Conservation (phyloP, 2,329 filamentous ascomycete species). For the Monosporascus cannonballus region DNA sequence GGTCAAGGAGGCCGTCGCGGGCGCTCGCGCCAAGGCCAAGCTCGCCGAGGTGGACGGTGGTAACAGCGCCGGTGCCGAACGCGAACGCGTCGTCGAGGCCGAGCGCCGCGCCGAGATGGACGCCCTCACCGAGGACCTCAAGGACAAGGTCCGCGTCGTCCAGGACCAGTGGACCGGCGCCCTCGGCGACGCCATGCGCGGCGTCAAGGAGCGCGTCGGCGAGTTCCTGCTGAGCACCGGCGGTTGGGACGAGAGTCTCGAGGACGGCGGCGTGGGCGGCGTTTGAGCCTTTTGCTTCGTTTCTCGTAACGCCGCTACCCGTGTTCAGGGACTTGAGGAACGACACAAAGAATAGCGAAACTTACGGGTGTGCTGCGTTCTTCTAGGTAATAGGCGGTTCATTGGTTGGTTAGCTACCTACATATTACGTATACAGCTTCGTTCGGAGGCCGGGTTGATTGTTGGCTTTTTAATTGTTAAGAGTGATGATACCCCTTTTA, state of each 20-base stretch:
- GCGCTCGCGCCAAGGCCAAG: conserved; percentile 55
- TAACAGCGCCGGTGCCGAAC: no score
- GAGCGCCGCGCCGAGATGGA: conserved; percentile 62
- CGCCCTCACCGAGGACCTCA: conserved; percentile 74
- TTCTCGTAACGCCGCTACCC: conserved; percentile 21
- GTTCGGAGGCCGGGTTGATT: background rate
- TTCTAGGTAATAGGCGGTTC: no score
- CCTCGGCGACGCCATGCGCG: conserved; percentile 69
- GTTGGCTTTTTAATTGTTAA: background rate
- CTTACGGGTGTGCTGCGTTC: no score
- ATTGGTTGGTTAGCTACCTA: no score
- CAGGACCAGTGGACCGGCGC: conserved; percentile 88
- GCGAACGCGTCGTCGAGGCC: conserved; percentile 33
- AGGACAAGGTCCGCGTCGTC: conserved; percentile 87
- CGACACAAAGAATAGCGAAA: no score
- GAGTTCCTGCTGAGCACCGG: conserved; percentile 68
- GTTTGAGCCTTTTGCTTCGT: conserved; percentile 24
- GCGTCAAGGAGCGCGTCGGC: conserved; percentile 68
- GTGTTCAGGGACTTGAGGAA: background rate
- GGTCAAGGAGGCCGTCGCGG: conserved; percentile 73
- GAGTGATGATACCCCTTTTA: background rate
- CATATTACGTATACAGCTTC: background rate
- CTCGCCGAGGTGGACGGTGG: conserved; percentile 55
- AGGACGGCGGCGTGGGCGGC: conserved; percentile 48
- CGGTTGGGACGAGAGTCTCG: conserved; percentile 80